Conservation (phyloP, 2,329 filamentous ascomycete species). For the Xylariaceae sp. region DNA sequence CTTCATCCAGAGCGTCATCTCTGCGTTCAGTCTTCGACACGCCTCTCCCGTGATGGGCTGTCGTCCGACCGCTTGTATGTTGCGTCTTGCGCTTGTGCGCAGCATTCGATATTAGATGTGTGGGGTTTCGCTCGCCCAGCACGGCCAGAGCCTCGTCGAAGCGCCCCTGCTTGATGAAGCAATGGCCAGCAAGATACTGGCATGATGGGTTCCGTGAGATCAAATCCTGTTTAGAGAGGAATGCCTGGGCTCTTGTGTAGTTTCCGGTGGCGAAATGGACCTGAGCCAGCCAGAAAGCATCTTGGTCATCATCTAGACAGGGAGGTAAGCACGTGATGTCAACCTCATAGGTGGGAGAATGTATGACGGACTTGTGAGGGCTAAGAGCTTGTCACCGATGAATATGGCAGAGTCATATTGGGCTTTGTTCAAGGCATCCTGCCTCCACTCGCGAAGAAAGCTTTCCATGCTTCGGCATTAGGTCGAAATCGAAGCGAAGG, state of each 20-base stretch:
- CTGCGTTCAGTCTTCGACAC: conserved; percentile 17
- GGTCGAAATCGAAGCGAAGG: not conserved
- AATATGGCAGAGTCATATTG: conserved; percentile 97
- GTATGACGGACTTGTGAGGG: conserved; percentile 71
- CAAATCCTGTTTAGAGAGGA: conserved; percentile 80
- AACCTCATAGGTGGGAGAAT: conserved; percentile 5
- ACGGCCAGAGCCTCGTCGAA: conserved; percentile 84
- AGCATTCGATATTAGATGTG: conserved; percentile 70
- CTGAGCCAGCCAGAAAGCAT: conserved; percentile 97
- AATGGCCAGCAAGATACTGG: conserved; percentile 89
- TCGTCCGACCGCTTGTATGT: conserved; percentile 40
- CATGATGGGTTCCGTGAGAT: conserved; percentile 78
- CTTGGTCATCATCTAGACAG: conserved; percentile 75
- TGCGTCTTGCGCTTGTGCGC: conserved; percentile 66
- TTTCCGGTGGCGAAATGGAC: conserved; percentile 95
- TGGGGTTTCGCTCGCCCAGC: conserved; percentile 91
- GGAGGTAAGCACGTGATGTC: conserved; percentile 8
- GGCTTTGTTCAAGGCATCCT: conserved; percentile 91
- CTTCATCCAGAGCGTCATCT: conserved; percentile 50
- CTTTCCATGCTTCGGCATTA: conserved; percentile 65
- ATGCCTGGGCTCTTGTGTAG: conserved; percentile 84
- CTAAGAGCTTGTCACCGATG: conserved; percentile 93
- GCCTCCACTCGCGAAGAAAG: conserved; percentile 89
- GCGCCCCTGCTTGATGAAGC: conserved; percentile 85
- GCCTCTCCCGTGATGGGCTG: conserved; percentile 16